Conservation (phyloP, 768 basidiomycete species). For the Paxillus ammoniavirescens region DNA sequence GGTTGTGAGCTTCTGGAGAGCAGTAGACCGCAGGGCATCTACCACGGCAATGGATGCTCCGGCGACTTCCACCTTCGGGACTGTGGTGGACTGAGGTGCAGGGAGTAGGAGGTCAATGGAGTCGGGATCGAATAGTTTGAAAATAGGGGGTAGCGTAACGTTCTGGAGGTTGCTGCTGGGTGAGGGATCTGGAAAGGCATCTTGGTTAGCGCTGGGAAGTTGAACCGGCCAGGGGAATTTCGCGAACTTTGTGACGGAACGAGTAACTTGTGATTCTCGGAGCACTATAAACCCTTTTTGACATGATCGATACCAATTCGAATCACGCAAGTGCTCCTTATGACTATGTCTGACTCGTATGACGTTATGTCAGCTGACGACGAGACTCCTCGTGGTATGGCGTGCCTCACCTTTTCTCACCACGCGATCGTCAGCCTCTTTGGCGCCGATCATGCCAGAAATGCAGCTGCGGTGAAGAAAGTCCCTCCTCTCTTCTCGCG, state of each 20-base stretch:
- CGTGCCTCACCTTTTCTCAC: conserved; percentile 21
- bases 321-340: too few species aligned
- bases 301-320: too few species aligned
- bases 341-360: too few species aligned
- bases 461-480: conserved; percentile 16
- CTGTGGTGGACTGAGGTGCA: neutral
- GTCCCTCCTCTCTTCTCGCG: conserved; percentile 23
- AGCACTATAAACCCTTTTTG: too few species aligned
- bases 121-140: conserved; percentile 54
- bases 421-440: conserved; percentile 36
- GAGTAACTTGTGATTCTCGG: too few species aligned
- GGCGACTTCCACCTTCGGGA: neutral
- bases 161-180: conserved; percentile 35
- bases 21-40: conserved; percentile 44
- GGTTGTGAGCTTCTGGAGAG: conserved; percentile 45
- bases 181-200: conserved; percentile 2
- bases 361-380: too few species aligned
- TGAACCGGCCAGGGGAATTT: too few species aligned
- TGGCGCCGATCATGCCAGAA: conserved; percentile 30
- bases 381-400: too few species aligned
- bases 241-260: neutral
- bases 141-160: conserved; percentile 53
- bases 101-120: conserved; percentile 62
- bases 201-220: too few species aligned
- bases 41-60: conserved; percentile 47